Percentiles rank a stretch among this genome's conserved stretches.
Conservation (phyloP, 768 basidiomycete genomes). For the Leccinum broughii region DNA sequence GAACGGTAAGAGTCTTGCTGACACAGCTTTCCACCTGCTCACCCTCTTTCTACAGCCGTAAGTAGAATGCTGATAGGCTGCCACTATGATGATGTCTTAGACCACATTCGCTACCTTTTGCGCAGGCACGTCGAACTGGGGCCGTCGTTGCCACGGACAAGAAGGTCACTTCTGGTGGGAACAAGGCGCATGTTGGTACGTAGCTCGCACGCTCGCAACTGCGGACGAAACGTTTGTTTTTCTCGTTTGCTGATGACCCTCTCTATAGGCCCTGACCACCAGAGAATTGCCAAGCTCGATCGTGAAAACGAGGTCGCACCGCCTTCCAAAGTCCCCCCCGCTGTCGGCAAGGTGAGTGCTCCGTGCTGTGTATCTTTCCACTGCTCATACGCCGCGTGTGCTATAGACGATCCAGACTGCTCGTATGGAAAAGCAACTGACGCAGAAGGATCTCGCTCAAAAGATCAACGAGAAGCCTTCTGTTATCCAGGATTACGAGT, state of each 20-base stretch:
- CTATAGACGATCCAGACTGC: constrained; percentile 77
- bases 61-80: constrained; percentile 24
- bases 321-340: constrained; percentile 72
- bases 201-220: not conserved
- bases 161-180: constrained; percentile 64
- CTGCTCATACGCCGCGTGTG: constrained; percentile 10
- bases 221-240: too few species aligned
- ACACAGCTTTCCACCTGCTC: constrained; percentile 9
- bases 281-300: constrained; percentile 90
- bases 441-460: constrained; percentile 91
- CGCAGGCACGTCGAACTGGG: constrained; percentile 72
- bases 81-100: not conserved
- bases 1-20: constrained; percentile 39
- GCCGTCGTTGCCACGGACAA: constrained; percentile 83
- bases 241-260: not conserved
- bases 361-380: not conserved
- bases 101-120: constrained; percentile 11
- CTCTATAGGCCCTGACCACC: constrained; percentile 81
- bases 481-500: constrained; percentile 86
- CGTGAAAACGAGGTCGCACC: constrained; percentile 95
- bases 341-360: constrained; percentile 66
- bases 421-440: constrained; percentile 73
- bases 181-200: constrained; percentile 77
- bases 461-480: constrained; percentile 94
- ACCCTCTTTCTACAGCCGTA: constrained; percentile 48